A percentile compares a stretch with the other conserved stretches of the same genome.
phyloP scores from a whole-genome alignment of 352 stramenopile genomes.

The Pythium volutum region DNA sequence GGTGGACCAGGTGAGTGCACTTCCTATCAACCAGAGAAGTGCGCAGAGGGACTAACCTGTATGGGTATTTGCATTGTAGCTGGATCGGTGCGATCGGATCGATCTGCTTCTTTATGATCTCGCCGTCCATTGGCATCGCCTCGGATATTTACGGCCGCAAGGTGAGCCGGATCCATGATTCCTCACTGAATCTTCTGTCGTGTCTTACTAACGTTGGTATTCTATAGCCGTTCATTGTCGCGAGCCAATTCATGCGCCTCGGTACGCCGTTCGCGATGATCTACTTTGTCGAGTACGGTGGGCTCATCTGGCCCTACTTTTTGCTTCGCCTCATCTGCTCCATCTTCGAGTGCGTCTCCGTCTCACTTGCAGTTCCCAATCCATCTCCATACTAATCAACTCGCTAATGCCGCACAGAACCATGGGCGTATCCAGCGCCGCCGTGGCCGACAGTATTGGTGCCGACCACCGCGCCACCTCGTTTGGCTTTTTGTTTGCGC shows the following conservation, averaged over 20 bases:
- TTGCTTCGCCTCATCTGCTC: conserved; percentile 49
- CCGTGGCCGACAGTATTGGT: conserved; percentile 59
- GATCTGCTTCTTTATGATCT: conserved; percentile 60
- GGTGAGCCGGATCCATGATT: conserved; percentile 28
- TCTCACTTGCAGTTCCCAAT: not conserved
- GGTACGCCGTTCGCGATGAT: conserved; percentile 66
- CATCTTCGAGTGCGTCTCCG: conserved; percentile 43
- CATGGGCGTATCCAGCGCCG: conserved; percentile 51
- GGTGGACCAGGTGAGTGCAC: conserved; percentile 53
- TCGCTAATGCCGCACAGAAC: conserved; percentile 31
- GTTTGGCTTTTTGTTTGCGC: conserved; percentile 58
- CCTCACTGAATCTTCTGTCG: not conserved
- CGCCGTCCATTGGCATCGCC: conserved; percentile 65
- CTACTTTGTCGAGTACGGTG: conserved; percentile 53
- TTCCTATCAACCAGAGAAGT: no score
- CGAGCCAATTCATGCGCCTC: conserved; percentile 57
- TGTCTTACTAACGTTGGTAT: no score
- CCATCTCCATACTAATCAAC: not conserved
- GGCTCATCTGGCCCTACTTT: conserved; percentile 64
- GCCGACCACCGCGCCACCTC: conserved; percentile 46
- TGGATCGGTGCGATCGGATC: conserved; percentile 65
- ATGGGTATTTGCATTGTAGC: conserved; percentile 20
- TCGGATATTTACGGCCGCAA: conserved; percentile 78
- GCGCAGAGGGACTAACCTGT: no score
- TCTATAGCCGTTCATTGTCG: conserved; percentile 61